These are phyloP conservation scores for Suillus fuscotomentosus DNA, from an alignment of 768 basidiomycete genomes.

Conservation along the genomic window DNA sequence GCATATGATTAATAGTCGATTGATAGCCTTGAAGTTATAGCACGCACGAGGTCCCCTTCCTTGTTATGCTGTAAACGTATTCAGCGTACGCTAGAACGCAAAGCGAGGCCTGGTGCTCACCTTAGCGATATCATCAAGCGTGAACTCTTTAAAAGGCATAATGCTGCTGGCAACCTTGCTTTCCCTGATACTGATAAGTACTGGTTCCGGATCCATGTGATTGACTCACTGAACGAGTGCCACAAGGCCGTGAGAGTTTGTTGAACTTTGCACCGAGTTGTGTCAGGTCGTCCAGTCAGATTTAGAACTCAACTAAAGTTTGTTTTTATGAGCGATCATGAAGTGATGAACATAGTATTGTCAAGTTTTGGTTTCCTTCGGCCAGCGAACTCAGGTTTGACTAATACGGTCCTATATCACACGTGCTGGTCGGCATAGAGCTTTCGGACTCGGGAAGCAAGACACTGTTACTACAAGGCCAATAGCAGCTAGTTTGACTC, in stretches of 20 bases:
- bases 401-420: no score
- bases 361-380: not conserved
- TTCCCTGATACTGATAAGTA: not conserved
- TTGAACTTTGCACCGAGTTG: no score
- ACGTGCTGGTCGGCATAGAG: not conserved
- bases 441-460: not conserved
- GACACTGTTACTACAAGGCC: no score
- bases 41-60: conserved; percentile 72
- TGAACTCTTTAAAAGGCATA: conserved; percentile 35
- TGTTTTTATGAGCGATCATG: no score
- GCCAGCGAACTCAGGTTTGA: not conserved
- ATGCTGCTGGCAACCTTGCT: not conserved
- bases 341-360: no score
- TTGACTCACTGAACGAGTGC: no score
- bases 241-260: no score
- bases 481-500: no score
- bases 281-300: no score
- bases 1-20: conserved; percentile 5
- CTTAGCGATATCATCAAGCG: conserved; percentile 64
- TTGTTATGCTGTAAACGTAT: conserved; percentile 69
- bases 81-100: not conserved
- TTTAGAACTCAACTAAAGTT: no score
- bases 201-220: not conserved
- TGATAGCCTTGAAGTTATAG: not conserved
- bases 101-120: conserved; percentile 34